Conservation (phyloP, 306 rosid genomes). For the Lablab purpureus region DNA sequence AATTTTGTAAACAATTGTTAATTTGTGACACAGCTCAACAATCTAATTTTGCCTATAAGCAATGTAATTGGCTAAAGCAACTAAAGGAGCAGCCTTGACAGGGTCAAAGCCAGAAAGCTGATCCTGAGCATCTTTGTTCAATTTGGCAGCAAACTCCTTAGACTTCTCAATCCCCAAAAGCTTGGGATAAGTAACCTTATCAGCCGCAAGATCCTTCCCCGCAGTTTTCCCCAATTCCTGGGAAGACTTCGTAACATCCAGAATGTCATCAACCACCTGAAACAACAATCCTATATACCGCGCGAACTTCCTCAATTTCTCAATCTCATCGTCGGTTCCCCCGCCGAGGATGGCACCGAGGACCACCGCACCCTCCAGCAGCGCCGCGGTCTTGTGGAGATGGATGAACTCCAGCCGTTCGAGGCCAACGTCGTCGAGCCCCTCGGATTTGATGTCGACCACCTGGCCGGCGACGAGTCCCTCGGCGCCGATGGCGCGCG, state of each 20-base stretch:
- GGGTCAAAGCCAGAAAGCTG: constrained; percentile 71
- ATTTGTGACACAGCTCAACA: not conserved
- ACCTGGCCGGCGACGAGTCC: constrained; percentile 87
- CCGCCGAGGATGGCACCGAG: constrained; percentile 82
- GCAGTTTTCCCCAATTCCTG: constrained; percentile 86
- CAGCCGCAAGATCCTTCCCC: constrained; percentile 84
- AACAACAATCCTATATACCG: constrained; percentile 74
- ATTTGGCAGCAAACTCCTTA: constrained; percentile 69
- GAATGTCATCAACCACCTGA: constrained; percentile 90
- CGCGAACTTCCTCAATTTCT: constrained; percentile 70
- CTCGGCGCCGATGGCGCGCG: constrained; percentile 69
- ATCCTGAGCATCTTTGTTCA: constrained; percentile 68
- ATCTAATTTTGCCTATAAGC: constrained; percentile 73
- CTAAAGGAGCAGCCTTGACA: constrained; percentile 70
- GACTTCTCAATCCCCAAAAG: constrained; percentile 80
- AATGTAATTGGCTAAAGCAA: constrained; percentile 81
- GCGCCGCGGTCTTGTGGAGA: constrained; percentile 72
- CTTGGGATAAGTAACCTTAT: constrained; percentile 87
- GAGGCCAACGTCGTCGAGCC: constrained; percentile 62
- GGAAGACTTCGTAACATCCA: constrained; percentile 83
- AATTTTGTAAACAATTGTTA: constrained; percentile 24
- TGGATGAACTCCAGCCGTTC: constrained; percentile 78
- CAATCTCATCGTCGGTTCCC: constrained; percentile 66
- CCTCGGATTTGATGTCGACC: constrained; percentile 71
- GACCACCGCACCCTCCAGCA: constrained; percentile 72